Conservation (phyloP, 495 filamentous ascomycete species). For the Parmelia sp. region DNA sequence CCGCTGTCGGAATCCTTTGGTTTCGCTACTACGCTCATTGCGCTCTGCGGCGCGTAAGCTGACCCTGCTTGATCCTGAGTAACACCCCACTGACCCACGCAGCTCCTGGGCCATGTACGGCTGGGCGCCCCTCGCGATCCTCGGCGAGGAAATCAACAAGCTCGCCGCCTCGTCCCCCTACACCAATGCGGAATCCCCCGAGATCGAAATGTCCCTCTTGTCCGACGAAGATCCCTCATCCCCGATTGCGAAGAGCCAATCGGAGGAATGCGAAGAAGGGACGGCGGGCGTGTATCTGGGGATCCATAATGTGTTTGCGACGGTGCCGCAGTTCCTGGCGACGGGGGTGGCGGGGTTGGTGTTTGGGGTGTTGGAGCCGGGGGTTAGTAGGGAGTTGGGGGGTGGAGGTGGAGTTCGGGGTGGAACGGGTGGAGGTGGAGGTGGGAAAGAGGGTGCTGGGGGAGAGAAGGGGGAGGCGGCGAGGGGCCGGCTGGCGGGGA, state of each 20-base stretch:
- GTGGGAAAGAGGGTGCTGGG: too few species aligned
- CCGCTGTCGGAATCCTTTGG: slow-evolving; percentile 63
- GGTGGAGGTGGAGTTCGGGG: slow-evolving; percentile 36
- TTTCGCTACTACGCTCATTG: slow-evolving; percentile 61
- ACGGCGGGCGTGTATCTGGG: slow-evolving; percentile 71
- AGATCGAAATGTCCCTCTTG: slow-evolving; percentile 18
- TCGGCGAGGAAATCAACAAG: slow-evolving; percentile 91
- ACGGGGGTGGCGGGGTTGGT: slow-evolving; percentile 65
- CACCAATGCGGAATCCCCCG: slow-evolving; percentile 1
- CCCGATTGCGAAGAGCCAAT: too few species aligned
- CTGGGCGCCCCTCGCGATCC: slow-evolving; percentile 86
- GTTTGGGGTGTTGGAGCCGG: slow-evolving; percentile 68
- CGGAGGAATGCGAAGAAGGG: too few species aligned
- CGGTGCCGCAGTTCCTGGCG: slow-evolving; percentile 70
- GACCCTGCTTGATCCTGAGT: not conserved
- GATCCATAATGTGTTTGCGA: slow-evolving; percentile 75
- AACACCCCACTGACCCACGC: not conserved
- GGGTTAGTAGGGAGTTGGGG: slow-evolving; percentile 67
- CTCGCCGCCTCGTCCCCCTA: slow-evolving; percentile 32
- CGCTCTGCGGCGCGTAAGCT: slow-evolving; percentile 58
- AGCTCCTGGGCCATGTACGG: slow-evolving; percentile 64
- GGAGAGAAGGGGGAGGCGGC: not conserved
- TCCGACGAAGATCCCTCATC: slow-evolving; percentile 15
- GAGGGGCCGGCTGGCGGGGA: slow-evolving; percentile 35
- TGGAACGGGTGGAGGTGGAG: not conserved